Base-by-base conservation (phyloP, 2,329 filamentous ascomycete genomes). In the Arachnopeziza araneosa region DNA sequence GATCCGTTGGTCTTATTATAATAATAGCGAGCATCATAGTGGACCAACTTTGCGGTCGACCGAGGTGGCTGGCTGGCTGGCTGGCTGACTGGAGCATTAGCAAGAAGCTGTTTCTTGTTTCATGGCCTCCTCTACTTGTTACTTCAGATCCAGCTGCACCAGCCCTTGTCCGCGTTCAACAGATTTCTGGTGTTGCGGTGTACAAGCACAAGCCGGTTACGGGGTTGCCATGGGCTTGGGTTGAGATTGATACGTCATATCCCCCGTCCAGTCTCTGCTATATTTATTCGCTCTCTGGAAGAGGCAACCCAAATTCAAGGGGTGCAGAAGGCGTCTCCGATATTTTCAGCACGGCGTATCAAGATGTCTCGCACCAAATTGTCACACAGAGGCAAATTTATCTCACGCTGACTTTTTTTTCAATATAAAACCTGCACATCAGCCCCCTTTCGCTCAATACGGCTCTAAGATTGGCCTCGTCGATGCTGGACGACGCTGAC, bases 351-450 rank as follows among this genome's bases (percentile, higher is more conserved):
- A 44, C 10, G 12, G 17, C 10, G 36, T 44, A 14, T 44, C 36
- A 44, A 44, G 17, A 44, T 44, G 12, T 44, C 36, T 6, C 36
- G 36, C 10, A 14, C 12, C 36, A 44, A 36, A 50, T 26, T 49
- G 57, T 64, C 52, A 55, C 58, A 62, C 62, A 58, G 36, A 44
- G 36, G 51, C 51, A 53, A 50, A 48, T 53, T 32, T 48, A 57
- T 53, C 17, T 51, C 51, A 58, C 56, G 60, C 59, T 64, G 64
- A 58, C 61, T 22, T 52, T 44, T 49, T n/a, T n/a, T 51, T 44
- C 55, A 55, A 64, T 60, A 62, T 56, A 55, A 61, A 55, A 60
- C 21, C 60, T 61, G 59, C 60, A 63, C 56, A 54, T 64, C 62
- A 64, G 62, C 62, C 62, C 60, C 54, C n/a, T n/a, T 44, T 44